These are phyloP conservation scores for Starmerella sirachaensis DNA, from an alignment of 805 yeast species.

Conservation along the genomic window DNA sequence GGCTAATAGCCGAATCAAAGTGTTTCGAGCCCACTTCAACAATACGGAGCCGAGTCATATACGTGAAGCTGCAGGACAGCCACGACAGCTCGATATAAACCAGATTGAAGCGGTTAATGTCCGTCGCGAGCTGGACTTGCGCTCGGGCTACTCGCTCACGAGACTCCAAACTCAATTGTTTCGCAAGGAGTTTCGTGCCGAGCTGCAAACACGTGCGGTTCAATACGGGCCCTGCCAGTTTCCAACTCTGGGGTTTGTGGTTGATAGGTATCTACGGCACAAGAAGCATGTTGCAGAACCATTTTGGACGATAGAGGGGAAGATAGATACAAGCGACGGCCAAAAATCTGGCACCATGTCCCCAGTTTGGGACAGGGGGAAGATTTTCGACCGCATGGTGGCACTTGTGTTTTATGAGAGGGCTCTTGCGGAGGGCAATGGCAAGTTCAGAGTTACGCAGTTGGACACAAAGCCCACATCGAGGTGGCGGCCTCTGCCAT, in stretches of 20 bases:
- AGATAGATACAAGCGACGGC: conserved; percentile 26
- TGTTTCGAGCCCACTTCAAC: conserved; percentile 73
- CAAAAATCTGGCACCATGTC: conserved; percentile 22
- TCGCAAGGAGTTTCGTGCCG: conserved; percentile 26
- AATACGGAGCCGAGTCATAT: conserved; percentile 72
- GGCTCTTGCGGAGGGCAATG: conserved; percentile 39
- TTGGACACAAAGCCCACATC: conserved; percentile 52
- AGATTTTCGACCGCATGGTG: conserved; percentile 59
- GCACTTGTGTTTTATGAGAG: conserved; percentile 55
- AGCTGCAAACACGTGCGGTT: conserved; percentile 30
- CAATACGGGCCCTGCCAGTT: conserved; percentile 94
- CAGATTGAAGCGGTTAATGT: conserved; percentile 77
- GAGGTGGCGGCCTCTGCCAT: conserved; percentile 74
- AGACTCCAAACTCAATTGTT: conserved; percentile 51
- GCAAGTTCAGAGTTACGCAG: conserved; percentile 40
- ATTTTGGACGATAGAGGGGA: conserved; percentile 63
- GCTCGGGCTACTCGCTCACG: conserved; percentile 85
- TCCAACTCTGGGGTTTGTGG: conserved; percentile 93
- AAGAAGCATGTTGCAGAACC: conserved; percentile 60
- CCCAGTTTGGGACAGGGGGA: conserved; percentile 63
- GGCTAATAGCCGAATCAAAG: conserved; percentile 38
- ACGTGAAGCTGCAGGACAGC: conserved; percentile 58
- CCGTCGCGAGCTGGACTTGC: conserved; percentile 72
- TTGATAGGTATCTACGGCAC: conserved; percentile 73
- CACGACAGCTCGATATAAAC: conserved; percentile 48